A percentile compares a stretch with the other conserved stretches of the same genome.
Conservation (phyloP, 2,329 filamentous ascomycete genomes). For the Fusarium sp. region DNA sequence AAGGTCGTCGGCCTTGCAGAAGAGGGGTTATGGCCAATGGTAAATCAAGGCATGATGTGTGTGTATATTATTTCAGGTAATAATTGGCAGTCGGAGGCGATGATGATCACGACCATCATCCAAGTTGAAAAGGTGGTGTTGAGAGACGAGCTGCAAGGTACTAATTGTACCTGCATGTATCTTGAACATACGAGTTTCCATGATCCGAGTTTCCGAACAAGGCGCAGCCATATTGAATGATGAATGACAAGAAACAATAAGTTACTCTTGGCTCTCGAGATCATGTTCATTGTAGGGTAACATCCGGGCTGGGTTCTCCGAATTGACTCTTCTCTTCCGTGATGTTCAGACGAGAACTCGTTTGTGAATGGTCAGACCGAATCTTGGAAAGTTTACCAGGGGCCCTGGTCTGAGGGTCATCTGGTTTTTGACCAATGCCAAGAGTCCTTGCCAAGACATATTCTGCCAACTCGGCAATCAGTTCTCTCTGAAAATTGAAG, state of each 20-base stretch:
- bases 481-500: constrained; percentile 4
- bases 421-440: constrained; percentile 6
- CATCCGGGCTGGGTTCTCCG: not conserved
- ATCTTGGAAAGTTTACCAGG: constrained; percentile 15
- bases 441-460: constrained; percentile 12
- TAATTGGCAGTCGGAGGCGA: constrained; percentile 15
- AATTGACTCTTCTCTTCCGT: not conserved
- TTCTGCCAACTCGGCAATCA: constrained; percentile 18
- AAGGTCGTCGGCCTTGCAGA: not conserved
- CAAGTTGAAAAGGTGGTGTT: constrained; percentile 13
- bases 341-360: constrained; percentile 22
- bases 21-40: constrained; percentile 27
- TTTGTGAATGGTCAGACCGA: constrained; percentile 28
- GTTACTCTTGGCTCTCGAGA: not conserved
- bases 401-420: constrained; percentile 17
- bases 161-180: constrained; percentile 25
- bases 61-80: not conserved
- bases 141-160: constrained; percentile 1
- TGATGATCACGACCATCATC: constrained; percentile 28
- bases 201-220: constrained; percentile 11
- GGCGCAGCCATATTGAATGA: constrained; percentile 11
- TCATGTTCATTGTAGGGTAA: constrained; percentile 33
- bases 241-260: constrained; percentile 16
- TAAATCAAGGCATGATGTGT: not conserved
- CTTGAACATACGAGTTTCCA: not conserved